Evolutionary conservation across 1,139 yeast species (phyloP).

Genomic region (Hansenula sp.): DNA sequence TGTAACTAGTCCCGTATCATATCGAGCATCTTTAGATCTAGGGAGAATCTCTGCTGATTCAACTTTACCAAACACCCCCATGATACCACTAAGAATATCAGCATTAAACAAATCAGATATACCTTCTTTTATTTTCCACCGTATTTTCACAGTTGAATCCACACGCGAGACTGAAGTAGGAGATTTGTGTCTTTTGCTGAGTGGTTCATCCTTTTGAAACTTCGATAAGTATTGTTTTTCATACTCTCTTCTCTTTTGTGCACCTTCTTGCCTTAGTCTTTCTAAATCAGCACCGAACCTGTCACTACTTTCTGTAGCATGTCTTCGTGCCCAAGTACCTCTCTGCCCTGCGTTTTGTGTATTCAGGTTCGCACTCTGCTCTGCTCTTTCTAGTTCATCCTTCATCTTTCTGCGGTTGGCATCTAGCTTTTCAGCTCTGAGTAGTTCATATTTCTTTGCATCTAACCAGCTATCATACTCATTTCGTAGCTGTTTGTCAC

Average conservation of each 20-base stretch:
- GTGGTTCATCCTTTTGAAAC: not conserved
- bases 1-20: slow-evolving; percentile 14
- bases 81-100: slow-evolving; percentile 18
- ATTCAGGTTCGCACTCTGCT: slow-evolving; percentile 5
- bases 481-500: slow-evolving; percentile 82
- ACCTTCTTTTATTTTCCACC: slow-evolving; percentile 19
- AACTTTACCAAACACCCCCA: slow-evolving; percentile 19
- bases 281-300: slow-evolving; percentile 14
- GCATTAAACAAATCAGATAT: slow-evolving; percentile 15
- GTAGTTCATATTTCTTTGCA: slow-evolving; percentile 4
- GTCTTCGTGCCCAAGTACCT: slow-evolving; percentile 11
- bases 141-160: slow-evolving; percentile 13
- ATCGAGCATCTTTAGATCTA: slow-evolving; percentile 8
- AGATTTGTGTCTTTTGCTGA: not conserved
- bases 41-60: slow-evolving; percentile 9
- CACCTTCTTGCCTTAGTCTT: slow-evolving; percentile 20
- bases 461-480: slow-evolving; percentile 64
- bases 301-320: slow-evolving; percentile 6
- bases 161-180: no score
- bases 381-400: slow-evolving; percentile 20
- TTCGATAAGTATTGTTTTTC: slow-evolving; percentile 8
- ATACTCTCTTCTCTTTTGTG: slow-evolving; percentile 10
- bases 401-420: slow-evolving; percentile 16
- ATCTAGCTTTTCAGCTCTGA: slow-evolving; percentile 10
- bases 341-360: no score